Conservation (phyloP, 208 protist genomes). For the Leishmania tarentolae region DNA sequence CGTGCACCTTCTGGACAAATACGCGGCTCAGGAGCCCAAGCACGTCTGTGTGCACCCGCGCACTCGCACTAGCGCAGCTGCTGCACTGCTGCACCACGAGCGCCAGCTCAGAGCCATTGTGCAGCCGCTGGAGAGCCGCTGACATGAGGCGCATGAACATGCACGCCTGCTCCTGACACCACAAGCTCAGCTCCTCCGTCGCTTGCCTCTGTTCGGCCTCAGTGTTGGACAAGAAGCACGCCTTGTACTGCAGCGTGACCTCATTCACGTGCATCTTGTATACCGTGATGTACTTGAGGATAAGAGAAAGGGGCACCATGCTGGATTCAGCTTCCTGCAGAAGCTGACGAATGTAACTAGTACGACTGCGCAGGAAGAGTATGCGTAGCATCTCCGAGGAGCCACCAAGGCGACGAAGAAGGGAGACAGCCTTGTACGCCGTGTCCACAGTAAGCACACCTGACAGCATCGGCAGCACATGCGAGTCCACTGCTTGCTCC, state of each 20-base stretch:
- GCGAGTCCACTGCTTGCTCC: slow-evolving; percentile 34
- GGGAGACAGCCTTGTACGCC: slow-evolving; percentile 67
- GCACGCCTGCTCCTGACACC: slow-evolving; percentile 58
- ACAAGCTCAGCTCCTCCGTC: slow-evolving; percentile 29
- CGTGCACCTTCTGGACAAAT: slow-evolving; percentile 48
- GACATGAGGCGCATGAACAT: slow-evolving; percentile 49
- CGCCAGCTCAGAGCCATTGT: slow-evolving; percentile 76
- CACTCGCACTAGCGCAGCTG: slow-evolving; percentile 37
- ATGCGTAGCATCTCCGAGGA: slow-evolving; percentile 31
- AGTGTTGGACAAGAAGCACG: slow-evolving; percentile 61
- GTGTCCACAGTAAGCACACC: slow-evolving; percentile 61
- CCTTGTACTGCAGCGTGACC: slow-evolving; percentile 69
- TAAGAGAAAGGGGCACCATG: slow-evolving; percentile 55
- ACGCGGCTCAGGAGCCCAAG: slow-evolving; percentile 46
- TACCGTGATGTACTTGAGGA: slow-evolving; percentile 59
- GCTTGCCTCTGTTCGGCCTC: slow-evolving; percentile 17
- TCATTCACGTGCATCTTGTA: slow-evolving; percentile 85
- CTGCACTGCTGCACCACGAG: slow-evolving; percentile 75
- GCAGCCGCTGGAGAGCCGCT: slow-evolving; percentile 45
- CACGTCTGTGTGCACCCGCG: slow-evolving; percentile 60
- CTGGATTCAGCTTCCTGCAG: slow-evolving; percentile 48
- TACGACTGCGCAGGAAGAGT: slow-evolving; percentile 62
- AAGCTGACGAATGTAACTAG: slow-evolving; percentile 44
- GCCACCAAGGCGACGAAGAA: slow-evolving; percentile 59
- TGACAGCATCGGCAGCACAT: slow-evolving; percentile 69